These are phyloP conservation scores for Thalassiosira mediterranea DNA, from an alignment of 352 stramenopile genomes.

Conservation along the genomic window DNA sequence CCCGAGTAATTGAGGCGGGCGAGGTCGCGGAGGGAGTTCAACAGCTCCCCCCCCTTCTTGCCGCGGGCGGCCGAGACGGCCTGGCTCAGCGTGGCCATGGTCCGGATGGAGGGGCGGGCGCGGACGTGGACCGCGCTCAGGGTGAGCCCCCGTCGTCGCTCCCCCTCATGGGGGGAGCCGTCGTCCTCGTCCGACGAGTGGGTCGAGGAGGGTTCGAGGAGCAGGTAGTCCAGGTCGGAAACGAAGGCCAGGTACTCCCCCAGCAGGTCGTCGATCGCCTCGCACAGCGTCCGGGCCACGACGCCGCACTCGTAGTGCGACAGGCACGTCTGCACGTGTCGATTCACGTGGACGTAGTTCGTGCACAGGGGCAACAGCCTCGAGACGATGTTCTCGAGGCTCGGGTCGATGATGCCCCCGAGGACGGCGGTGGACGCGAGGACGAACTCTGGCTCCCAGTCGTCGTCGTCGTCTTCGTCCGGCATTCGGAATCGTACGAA, in stretches of 20 bases:
- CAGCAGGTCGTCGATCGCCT: slow-evolving; percentile 89
- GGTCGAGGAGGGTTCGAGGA: slow-evolving; percentile 36
- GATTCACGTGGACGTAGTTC: slow-evolving; percentile 63
- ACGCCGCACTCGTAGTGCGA: slow-evolving; percentile 88
- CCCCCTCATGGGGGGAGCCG: too few relatives aligned
- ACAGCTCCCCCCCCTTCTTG: slow-evolving; percentile 89
- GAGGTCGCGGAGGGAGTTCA: slow-evolving; percentile 90
- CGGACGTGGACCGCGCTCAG: slow-evolving; percentile 93
- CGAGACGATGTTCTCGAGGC: slow-evolving; percentile 61
- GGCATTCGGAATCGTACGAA: slow-evolving; percentile 54
- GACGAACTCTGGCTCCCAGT: slow-evolving; percentile 12
- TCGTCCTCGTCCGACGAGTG: too few relatives aligned
- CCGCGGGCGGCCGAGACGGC: slow-evolving; percentile 85
- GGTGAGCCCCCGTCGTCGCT: slow-evolving; percentile 80
- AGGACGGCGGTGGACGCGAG: slow-evolving; percentile 32
- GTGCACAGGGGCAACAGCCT: slow-evolving; percentile 71
- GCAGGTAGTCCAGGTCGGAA: slow-evolving; percentile 86
- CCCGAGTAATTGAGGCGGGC: slow-evolving; percentile 73
- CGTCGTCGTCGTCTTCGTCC: slow-evolving; percentile 14
- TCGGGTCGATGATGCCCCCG: slow-evolving; percentile 56
- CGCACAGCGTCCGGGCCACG: slow-evolving; percentile 93
- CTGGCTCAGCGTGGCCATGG: slow-evolving; percentile 90
- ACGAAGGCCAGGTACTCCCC: slow-evolving; percentile 94
- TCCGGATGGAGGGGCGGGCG: slow-evolving; percentile 89
- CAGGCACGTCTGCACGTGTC: slow-evolving; percentile 60